Base-by-base conservation (phyloP, 805 yeast genomes). In the Barnettozyma sucrosica region DNA sequence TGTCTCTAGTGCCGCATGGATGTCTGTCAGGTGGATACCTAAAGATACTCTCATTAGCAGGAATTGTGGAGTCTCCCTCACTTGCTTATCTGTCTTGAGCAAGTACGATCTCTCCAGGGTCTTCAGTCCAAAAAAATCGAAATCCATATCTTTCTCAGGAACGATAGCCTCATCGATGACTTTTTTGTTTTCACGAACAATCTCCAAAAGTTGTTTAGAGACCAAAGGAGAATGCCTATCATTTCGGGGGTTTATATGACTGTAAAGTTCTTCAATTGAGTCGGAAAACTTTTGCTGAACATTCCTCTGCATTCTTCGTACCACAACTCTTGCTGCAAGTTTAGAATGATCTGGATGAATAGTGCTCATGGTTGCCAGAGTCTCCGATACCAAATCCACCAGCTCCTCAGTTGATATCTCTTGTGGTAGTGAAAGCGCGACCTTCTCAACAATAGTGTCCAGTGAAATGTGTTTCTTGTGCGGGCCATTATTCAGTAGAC, bases 331-430 rank as follows among this genome's bases (percentile, higher is more conserved):
- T 25, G 98, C 97, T 43, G 97, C 98, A 58, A 90, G 74, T 28
- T 81, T 80, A 23, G 97, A 96, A 61, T 93, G 89, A 69, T 93
- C 98, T 10, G 98, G 98, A 68, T 93, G 99, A 53, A 87, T 79
- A 10, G 98, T 92, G 51, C 98, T 89, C 97, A 93, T 87, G 64
- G 85, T 85, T 34, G 98, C 98, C 48, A 96, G 93, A 28, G 97
- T 92, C 71, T 93, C 99, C 36, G 98, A 97, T 45, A 97, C 89
- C 45, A 83, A 66, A 57, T 80, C 78, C 56, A 83, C 89, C 53
- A 85, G 70, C 66, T 92, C 96, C 51, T 83, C 77, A 46, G 96
- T 89, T 55, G 89, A 87, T 38, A 92, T 97, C 55, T 96, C 96
- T 59, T 88, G 89, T 66, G 90, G 90, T 45, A 92, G 95, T 20